phyloP scores from a whole-genome alignment of 345 rosid species.

The Melaleuca quinquenervia region DNA sequence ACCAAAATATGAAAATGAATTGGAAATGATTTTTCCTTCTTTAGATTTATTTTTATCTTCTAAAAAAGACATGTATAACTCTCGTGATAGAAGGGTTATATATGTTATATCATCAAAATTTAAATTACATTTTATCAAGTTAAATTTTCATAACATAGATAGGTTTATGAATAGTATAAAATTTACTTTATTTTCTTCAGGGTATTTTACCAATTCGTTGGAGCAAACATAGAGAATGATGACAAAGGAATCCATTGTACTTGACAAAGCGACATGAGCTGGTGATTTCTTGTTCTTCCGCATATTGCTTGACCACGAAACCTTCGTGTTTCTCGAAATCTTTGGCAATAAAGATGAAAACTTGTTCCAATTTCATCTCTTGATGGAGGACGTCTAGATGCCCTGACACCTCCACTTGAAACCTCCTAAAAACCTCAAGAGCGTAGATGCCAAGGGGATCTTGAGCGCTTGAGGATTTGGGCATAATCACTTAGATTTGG shows the following conservation, averaged over 20 bases:
- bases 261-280: not conserved
- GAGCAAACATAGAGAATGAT: not conserved
- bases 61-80: too few species aligned
- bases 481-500: not conserved
- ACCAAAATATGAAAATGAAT: too few species aligned
- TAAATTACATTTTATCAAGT: too few species aligned
- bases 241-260: not conserved
- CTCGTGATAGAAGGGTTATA: too few species aligned
- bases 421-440: not conserved
- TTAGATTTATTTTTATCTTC: too few species aligned
- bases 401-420: not conserved
- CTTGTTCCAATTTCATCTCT: not conserved
- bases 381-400: not conserved
- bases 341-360: too few species aligned
- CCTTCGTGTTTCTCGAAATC: too few species aligned
- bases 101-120: too few species aligned
- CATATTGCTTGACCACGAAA: not conserved
- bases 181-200: too few species aligned
- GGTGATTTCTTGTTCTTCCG: not conserved
- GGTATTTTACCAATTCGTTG: not conserved
- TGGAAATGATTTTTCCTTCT: too few species aligned
- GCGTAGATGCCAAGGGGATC: not conserved
- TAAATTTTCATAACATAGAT: too few species aligned
- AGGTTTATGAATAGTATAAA: too few species aligned
- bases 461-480: not conserved